These are phyloP conservation scores for Clathrus columnatus DNA, from an alignment of 768 basidiomycete species.

Conservation along the genomic window DNA sequence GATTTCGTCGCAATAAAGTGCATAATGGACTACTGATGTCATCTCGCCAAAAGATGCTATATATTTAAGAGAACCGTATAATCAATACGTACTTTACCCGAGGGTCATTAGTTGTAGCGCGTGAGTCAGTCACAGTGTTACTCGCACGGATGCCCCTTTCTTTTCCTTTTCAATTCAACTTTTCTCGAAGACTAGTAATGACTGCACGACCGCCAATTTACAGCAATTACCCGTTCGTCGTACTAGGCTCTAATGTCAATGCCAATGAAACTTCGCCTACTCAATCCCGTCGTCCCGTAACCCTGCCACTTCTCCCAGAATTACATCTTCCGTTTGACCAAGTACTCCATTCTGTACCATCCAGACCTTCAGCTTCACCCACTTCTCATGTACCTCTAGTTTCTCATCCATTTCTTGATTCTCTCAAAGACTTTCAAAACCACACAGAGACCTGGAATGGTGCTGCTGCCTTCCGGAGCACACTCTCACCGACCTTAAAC, in stretches of 20 bases:
- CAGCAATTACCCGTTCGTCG: too few relatives aligned
- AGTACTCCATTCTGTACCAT: conserved; percentile 43
- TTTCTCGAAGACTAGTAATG: too few relatives aligned
- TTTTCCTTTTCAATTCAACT: too few relatives aligned
- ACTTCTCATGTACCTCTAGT: conserved; percentile 9
- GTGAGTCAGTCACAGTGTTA: too few relatives aligned
- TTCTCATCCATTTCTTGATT: conserved; percentile 47
- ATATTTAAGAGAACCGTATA: too few relatives aligned
- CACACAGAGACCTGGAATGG: conserved; percentile 41
- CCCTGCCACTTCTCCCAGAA: conserved; percentile 49
- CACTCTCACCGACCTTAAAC: conserved; percentile 43
- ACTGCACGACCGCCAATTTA: too few relatives aligned
- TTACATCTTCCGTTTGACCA: conserved; percentile 37
- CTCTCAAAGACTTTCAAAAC: conserved; percentile 34
- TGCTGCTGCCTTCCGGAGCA: conserved; percentile 44
- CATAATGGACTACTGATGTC: too few relatives aligned
- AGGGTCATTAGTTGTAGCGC: too few relatives aligned
- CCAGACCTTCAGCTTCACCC: not conserved
- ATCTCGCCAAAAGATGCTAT: too few relatives aligned
- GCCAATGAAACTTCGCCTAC: not conserved
- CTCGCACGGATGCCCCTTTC: too few relatives aligned
- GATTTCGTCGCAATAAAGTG: too few relatives aligned
- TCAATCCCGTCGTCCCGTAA: conserved; percentile 23
- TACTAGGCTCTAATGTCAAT: not conserved
- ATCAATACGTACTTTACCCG: too few relatives aligned